A percentile compares a stretch with the other conserved stretches of the same genome.
These are phyloP conservation scores for Juncus inflexus DNA, from an alignment of 176 grass and related monocot species.

Conservation along the genomic window DNA sequence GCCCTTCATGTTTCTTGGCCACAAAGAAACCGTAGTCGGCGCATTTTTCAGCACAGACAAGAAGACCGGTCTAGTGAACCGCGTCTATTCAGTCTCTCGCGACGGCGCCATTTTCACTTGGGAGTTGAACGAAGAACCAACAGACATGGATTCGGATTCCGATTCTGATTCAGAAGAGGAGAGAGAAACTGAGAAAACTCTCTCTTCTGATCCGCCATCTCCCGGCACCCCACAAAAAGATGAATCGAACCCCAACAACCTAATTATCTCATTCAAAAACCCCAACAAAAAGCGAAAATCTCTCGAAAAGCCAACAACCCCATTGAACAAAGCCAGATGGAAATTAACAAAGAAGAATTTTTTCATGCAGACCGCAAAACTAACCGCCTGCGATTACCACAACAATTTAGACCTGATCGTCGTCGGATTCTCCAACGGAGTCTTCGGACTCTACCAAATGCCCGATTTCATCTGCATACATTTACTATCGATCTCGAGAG, in stretches of 20 bases:
- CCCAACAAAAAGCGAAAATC: constrained; percentile 47
- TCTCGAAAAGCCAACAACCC: constrained; percentile 26
- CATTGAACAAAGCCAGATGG: constrained; percentile 54
- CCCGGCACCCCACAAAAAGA: no score
- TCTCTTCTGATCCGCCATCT: no score
- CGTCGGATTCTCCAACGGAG: constrained; percentile 74
- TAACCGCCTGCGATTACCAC: constrained; percentile 90
- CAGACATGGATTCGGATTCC: constrained; percentile 28
- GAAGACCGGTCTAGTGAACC: constrained; percentile 46
- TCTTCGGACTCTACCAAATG: constrained; percentile 96
- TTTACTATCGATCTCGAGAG: constrained; percentile 76
- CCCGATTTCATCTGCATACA: constrained; percentile 92
- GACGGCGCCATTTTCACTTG: constrained; percentile 87
- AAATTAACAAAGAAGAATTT: constrained; percentile 72
- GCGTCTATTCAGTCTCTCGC: constrained; percentile 66
- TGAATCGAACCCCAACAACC: constrained; percentile 26
- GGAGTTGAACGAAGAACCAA: constrained; percentile 54
- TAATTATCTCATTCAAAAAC: constrained; percentile 32
- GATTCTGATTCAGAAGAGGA: constrained; percentile 45
- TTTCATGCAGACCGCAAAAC: constrained; percentile 78
- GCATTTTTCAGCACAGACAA: constrained; percentile 75
- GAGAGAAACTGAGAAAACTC: constrained; percentile 10
- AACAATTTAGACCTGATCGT: constrained; percentile 82
- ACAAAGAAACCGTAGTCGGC: constrained; percentile 51
- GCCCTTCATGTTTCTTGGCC: constrained; percentile 76